A percentile compares a stretch with the other conserved stretches of the same genome.
Conservation (phyloP, 768 basidiomycete species). For the Saitozyma podzolica region DNA sequence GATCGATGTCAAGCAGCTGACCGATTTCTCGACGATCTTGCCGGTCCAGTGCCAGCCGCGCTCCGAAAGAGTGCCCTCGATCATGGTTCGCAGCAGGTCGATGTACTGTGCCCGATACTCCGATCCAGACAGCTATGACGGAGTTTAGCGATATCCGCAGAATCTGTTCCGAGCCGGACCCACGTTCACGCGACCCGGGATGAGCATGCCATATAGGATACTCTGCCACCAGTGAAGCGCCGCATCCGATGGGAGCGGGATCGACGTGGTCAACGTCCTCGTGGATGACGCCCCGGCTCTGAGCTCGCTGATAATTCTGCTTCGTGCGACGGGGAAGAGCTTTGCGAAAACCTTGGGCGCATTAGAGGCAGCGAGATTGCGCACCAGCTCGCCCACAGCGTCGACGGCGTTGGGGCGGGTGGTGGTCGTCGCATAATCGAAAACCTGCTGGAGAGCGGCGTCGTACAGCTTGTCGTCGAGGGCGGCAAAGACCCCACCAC, state of each 20-base stretch:
- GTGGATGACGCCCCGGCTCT: constrained; percentile 70
- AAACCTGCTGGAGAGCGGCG: constrained; percentile 77
- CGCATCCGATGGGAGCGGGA: constrained; percentile 66
- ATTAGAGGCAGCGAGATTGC: constrained; percentile 75
- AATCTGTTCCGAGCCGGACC: background rate
- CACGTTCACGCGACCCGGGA: constrained; percentile 31
- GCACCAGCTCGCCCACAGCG: constrained; percentile 83
- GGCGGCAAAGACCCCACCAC: constrained; percentile 59
- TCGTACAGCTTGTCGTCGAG: constrained; percentile 74
- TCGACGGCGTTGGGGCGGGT: constrained; percentile 87
- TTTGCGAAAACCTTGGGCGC: constrained; percentile 74
- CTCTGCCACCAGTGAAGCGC: constrained; percentile 73
- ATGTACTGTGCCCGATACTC: constrained; percentile 22
- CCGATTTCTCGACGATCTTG: constrained; percentile 68
- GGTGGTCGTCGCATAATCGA: constrained; percentile 83
- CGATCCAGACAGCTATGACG: constrained; percentile 24
- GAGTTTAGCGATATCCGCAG: constrained; percentile 2
- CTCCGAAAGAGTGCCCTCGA: constrained; percentile 72
- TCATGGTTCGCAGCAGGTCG: constrained; percentile 63
- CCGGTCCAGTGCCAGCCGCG: constrained; percentile 79
- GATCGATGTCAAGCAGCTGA: constrained; percentile 74
- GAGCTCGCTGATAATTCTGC: constrained; percentile 78
- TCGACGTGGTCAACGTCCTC: constrained; percentile 60
- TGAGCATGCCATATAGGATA: constrained; percentile 36
- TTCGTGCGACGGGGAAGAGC: constrained; percentile 74